phyloP scores from a whole-genome alignment of 352 stramenopile genomes.

The Globisporangium cystogenes region DNA sequence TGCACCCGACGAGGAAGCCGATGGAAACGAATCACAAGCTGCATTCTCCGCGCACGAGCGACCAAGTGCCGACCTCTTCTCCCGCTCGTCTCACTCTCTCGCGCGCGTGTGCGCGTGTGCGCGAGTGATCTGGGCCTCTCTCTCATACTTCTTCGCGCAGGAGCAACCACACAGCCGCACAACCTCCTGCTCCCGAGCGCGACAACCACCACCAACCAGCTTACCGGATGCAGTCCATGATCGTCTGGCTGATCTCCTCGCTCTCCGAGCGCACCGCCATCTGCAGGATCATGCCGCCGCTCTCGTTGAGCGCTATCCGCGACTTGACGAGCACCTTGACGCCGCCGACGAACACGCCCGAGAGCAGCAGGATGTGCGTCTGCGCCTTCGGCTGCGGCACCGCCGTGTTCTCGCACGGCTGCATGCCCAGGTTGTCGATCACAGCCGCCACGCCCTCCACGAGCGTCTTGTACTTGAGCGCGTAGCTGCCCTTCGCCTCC shows the following conservation, averaged over 20 bases:
- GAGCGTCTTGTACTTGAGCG: constrained; percentile 96
- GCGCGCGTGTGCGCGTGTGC: too few relatives aligned
- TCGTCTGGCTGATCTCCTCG: constrained; percentile 92
- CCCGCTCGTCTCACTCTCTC: too few relatives aligned
- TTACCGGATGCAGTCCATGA: constrained; percentile 97
- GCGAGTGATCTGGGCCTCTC: too few relatives aligned
- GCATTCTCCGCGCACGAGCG: not conserved
- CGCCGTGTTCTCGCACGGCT: constrained; percentile 94
- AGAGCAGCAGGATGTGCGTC: constrained; percentile 95
- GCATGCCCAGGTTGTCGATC: constrained; percentile 97
- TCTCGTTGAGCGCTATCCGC: constrained; percentile 92
- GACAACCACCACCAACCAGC: not conserved
- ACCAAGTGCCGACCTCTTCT: not conserved
- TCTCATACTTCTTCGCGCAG: not conserved
- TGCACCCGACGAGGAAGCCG: not conserved
- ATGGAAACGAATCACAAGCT: not conserved
- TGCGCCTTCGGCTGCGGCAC: constrained; percentile 86
- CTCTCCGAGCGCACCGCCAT: constrained; percentile 96
- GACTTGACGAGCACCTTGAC: constrained; percentile 95
- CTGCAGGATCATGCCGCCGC: constrained; percentile 90
- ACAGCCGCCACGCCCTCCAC: constrained; percentile 94
- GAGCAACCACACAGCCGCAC: not conserved
- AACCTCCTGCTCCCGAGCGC: not conserved
- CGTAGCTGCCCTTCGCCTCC: constrained; percentile 96
- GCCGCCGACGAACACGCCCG: constrained; percentile 94